phyloP scores from a whole-genome alignment of 2,329 filamentous ascomycete species.

The Pseudogymnoascus destructans region DNA sequence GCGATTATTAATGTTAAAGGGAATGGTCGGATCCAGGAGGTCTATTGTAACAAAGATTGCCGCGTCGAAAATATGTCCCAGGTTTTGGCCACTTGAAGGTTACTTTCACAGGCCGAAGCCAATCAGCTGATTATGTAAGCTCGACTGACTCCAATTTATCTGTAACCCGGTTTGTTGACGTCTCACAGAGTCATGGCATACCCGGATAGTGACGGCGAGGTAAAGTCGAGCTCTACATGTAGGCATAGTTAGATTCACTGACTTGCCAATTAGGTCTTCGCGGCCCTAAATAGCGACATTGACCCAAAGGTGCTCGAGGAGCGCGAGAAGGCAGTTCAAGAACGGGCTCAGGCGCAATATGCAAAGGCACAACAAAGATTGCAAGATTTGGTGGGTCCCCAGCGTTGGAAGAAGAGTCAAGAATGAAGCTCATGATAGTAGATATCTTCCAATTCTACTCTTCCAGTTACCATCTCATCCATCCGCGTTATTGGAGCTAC shows the following conservation, averaged over 20 bases:
- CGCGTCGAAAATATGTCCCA: slow-evolving; percentile 16
- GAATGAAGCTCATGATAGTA: slow-evolving; percentile 25
- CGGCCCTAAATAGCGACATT: slow-evolving; percentile 42
- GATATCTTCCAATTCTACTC: slow-evolving; percentile 70
- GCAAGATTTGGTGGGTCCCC: slow-evolving; percentile 46
- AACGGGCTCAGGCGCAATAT: slow-evolving; percentile 20
- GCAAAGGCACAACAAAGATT: slow-evolving; percentile 46
- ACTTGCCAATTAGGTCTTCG: slow-evolving; percentile 38
- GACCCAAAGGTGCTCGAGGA: slow-evolving; percentile 47
- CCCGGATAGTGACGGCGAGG: slow-evolving; percentile 31
- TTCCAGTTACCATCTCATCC: slow-evolving; percentile 78
- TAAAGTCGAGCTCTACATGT: slow-evolving; percentile 27
- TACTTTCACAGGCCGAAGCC: neutral
- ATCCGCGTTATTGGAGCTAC: slow-evolving; percentile 71
- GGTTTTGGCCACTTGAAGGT: neutral
- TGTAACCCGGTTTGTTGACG: neutral
- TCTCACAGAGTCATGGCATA: neutral
- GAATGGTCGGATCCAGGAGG: neutral
- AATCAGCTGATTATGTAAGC: neutral
- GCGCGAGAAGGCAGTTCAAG: slow-evolving; percentile 46
- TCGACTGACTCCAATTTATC: slow-evolving; percentile 2
- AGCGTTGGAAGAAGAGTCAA: neutral
- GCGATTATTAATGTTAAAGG: neutral
- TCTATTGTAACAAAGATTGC: slow-evolving; percentile 3
- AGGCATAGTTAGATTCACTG: slow-evolving; percentile 21